Evolutionary conservation across 202 grass and related monocot species (phyloP).

Genomic region (Carex arenaria): DNA sequence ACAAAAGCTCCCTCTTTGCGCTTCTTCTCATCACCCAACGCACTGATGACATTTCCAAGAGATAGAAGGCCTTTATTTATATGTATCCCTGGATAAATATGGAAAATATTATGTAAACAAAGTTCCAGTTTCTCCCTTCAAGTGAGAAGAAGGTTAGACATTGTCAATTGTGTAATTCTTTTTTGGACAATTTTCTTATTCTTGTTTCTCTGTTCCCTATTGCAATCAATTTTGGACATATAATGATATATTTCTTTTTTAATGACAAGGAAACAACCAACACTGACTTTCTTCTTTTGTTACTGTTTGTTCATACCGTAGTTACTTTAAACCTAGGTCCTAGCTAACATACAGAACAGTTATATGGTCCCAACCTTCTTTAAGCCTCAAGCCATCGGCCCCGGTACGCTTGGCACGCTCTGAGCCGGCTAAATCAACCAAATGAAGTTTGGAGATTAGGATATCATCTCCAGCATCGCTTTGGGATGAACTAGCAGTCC

Average conservation of each 20-base stretch:
- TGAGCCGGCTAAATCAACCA: conserved; percentile 96
- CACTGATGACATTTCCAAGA: conserved; percentile 97
- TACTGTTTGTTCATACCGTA: background rate
- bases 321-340: background rate
- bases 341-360: conserved; percentile 14
- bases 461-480: conserved; percentile 60
- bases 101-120: conserved; percentile 10
- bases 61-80: conserved; percentile 92
- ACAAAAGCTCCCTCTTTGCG: conserved; percentile 92
- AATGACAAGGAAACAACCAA: background rate
- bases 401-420: conserved; percentile 97
- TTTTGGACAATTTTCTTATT: background rate
- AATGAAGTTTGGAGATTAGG: conserved; percentile 78
- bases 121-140: background rate
- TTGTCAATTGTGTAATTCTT: background rate
- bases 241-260: background rate
- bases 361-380: conserved; percentile 52
- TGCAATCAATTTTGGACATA: background rate
- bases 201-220: background rate
- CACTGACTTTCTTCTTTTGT: background rate
- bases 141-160: background rate
- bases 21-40: conserved; percentile 94
- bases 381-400: conserved; percentile 85
- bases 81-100: conserved; percentile 64
- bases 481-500: conserved; percentile 29